Evolutionary conservation across 345 rosid genomes (phyloP).

Genomic region (Noccaea bulbosa): DNA sequence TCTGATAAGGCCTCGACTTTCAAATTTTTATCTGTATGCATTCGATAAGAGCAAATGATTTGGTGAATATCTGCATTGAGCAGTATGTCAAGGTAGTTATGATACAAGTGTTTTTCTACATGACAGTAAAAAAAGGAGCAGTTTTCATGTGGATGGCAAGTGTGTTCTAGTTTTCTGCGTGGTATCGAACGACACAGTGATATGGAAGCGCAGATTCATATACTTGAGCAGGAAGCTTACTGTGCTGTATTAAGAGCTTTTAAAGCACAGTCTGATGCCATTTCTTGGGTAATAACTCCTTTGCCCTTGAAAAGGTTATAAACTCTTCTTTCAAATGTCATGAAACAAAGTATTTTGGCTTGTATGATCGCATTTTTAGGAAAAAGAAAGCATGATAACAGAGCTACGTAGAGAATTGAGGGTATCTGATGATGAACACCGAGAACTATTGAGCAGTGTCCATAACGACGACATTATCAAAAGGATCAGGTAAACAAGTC

Average conservation of each 20-base stretch:
- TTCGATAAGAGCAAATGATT: neutral
- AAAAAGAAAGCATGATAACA: slow-evolving; percentile 84
- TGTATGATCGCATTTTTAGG: slow-evolving; percentile 51
- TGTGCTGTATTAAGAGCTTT: slow-evolving; percentile 86
- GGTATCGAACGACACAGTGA: slow-evolving; percentile 35
- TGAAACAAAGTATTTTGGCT: neutral
- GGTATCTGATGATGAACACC: slow-evolving; percentile 95
- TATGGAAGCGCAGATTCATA: slow-evolving; percentile 87
- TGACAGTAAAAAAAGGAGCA: slow-evolving; percentile 16
- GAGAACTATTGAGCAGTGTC: slow-evolving; percentile 74
- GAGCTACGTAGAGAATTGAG: slow-evolving; percentile 89
- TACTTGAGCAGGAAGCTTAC: slow-evolving; percentile 95
- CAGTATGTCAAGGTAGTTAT: neutral
- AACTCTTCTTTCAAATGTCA: neutral
- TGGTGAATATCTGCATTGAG: neutral
- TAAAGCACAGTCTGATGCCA: slow-evolving; percentile 94
- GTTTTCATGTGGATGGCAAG: slow-evolving; percentile 22
- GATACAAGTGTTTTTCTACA: neutral
- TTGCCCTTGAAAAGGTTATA: neutral
- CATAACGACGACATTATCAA: slow-evolving; percentile 75
- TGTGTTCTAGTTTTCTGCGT: slow-evolving; percentile 12
- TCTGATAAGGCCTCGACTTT: neutral
- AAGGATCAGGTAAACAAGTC: slow-evolving; percentile 63
- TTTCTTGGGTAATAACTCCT: slow-evolving; percentile 70
- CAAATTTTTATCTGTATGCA: neutral